Evolutionary conservation across 1,284 basidiomycete species (phyloP).

Genomic region (Erythrobasidium hasegawianum): DNA sequence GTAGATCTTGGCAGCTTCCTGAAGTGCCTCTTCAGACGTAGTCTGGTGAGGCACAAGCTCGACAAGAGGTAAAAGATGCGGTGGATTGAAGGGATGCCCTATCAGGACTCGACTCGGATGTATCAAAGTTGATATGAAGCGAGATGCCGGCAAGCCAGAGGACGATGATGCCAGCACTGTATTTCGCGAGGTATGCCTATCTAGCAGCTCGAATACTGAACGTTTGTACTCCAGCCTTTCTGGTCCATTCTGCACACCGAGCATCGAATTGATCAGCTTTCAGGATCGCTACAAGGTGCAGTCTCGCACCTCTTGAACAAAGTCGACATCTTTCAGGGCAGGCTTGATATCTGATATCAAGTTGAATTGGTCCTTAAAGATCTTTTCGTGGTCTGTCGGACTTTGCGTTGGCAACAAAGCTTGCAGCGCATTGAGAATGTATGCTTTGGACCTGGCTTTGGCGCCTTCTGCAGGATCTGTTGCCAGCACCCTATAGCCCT

Average conservation of each 20-base stretch:
- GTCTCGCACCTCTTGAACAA: slow-evolving; percentile 25
- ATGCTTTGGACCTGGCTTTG: slow-evolving; percentile 1
- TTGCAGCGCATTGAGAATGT: slow-evolving; percentile 11
- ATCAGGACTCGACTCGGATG: slow-evolving; percentile 4
- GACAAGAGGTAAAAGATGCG: slow-evolving; percentile 33
- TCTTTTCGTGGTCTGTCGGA: not conserved
- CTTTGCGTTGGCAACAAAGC: slow-evolving; percentile 2
- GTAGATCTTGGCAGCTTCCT: slow-evolving; percentile 18
- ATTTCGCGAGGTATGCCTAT: slow-evolving; percentile 5
- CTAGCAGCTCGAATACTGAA: slow-evolving; percentile 7
- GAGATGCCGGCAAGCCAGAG: slow-evolving; percentile 19
- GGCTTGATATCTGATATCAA: slow-evolving; percentile 1
- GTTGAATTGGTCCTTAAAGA: not conserved
- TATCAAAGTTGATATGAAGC: slow-evolving; percentile 6
- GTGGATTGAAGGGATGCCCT: slow-evolving; percentile 36
- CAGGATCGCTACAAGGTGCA: too few relatives aligned
- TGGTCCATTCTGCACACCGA: slow-evolving; percentile 19
- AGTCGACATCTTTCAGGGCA: slow-evolving; percentile 24
- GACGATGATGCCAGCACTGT: slow-evolving; percentile 21
- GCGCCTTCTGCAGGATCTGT: slow-evolving; percentile 28
- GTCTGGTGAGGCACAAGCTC: slow-evolving; percentile 31
- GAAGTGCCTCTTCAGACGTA: slow-evolving; percentile 7
- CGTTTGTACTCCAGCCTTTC: slow-evolving; percentile 20
- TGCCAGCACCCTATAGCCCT: slow-evolving; percentile 21
- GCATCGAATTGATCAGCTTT: too few relatives aligned